Percentiles rank a stretch among this genome's conserved stretches.
Conservation (phyloP, 2,329 filamentous ascomycete genomes). For the Zymoseptoria passerinii region DNA sequence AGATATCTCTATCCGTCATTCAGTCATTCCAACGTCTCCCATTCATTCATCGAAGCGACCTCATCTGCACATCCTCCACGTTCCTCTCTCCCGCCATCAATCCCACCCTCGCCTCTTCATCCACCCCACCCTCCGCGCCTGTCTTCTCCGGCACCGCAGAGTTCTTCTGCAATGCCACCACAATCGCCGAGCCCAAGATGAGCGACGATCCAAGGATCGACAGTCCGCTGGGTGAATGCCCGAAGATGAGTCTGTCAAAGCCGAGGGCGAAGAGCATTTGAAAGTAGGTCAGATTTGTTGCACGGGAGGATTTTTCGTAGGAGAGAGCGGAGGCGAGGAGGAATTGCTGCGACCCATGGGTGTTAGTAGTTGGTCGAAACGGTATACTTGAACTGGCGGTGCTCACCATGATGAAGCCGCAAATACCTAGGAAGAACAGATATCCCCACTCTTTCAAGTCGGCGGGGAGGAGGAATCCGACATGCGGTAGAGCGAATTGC, state of each 20-base stretch:
- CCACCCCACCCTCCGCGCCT: constrained; percentile 8
- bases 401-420: constrained; percentile 64
- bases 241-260: constrained; percentile 57
- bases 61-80: neutral
- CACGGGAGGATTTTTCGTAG: constrained; percentile 56
- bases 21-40: neutral
- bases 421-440: constrained; percentile 58
- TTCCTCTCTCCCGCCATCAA: constrained; percentile 1
- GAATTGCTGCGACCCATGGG: constrained; percentile 62
- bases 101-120: constrained; percentile 22
- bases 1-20: neutral
- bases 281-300: constrained; percentile 60
- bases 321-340: constrained; percentile 70
- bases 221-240: constrained; percentile 47
- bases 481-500: constrained; percentile 48
- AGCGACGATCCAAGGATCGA: constrained; percentile 55
- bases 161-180: constrained; percentile 50
- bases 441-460: constrained; percentile 55
- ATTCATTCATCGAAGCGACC: neutral
- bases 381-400: no score
- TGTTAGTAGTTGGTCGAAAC: no score
- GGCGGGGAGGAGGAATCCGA: constrained; percentile 50
- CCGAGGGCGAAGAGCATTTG: constrained; percentile 62
- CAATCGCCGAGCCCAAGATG: constrained; percentile 58
- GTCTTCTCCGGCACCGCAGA: constrained; percentile 4